Percentiles rank a stretch among this genome's conserved stretches.
These are phyloP conservation scores for Leccinum subspadiceum DNA, from an alignment of 1,284 basidiomycete genomes.

Conservation along the genomic window DNA sequence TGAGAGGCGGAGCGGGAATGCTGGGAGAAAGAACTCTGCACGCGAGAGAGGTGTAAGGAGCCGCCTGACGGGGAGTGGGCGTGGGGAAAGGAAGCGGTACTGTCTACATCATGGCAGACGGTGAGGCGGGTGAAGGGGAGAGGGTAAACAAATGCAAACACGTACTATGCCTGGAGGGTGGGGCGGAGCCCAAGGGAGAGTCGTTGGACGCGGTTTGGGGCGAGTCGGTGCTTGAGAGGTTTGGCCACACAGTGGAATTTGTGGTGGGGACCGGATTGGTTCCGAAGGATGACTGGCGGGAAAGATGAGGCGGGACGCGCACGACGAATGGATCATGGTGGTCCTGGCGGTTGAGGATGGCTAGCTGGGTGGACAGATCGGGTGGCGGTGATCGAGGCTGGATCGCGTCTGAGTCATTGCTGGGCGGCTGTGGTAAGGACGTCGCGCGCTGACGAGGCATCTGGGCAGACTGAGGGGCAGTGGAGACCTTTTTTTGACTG, in stretches of 20 bases:
- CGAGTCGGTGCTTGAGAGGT: constrained; percentile 14
- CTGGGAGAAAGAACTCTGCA: constrained; percentile 35
- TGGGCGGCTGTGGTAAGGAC: constrained; percentile 14
- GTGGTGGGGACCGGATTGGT: constrained; percentile 22
- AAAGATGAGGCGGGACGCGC: constrained; percentile 33
- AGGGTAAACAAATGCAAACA: constrained; percentile 26
- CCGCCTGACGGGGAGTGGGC: constrained; percentile 19
- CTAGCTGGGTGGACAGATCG: constrained; percentile 20
- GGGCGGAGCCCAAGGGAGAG: constrained; percentile 21
- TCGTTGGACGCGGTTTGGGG: constrained; percentile 43
- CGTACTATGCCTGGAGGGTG: constrained; percentile 48
- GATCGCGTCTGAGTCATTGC: constrained; percentile 20
- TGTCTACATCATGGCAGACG: constrained; percentile 20
- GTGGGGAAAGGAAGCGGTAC: constrained; percentile 27
- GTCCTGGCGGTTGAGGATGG: constrained; percentile 28
- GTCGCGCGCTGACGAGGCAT: constrained; percentile 12
- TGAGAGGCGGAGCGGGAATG: constrained; percentile 35
- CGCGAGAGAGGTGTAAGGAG: constrained; percentile 33
- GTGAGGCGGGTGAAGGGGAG: constrained; percentile 4
- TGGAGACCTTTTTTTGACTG: constrained; percentile 26
- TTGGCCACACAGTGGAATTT: constrained; percentile 32
- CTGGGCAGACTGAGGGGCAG: constrained; percentile 16
- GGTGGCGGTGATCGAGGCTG: constrained; percentile 23
- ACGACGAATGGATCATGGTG: constrained; percentile 48
- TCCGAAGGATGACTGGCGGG: constrained; percentile 28